Conservation (phyloP, 2,329 filamentous ascomycete species). For the Cercospora janseana region DNA sequence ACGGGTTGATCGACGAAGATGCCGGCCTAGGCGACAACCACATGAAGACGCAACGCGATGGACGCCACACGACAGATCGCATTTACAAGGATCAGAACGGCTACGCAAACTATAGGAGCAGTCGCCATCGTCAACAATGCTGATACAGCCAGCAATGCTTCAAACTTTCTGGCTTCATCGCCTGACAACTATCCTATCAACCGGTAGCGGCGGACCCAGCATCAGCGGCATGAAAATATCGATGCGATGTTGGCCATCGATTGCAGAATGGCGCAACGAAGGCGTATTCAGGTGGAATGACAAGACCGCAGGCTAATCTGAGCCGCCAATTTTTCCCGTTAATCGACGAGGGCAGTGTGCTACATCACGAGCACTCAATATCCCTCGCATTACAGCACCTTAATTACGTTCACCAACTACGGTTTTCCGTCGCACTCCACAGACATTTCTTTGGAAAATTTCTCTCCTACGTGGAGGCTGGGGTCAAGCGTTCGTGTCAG, state of each 20-base stretch:
- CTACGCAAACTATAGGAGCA: no score
- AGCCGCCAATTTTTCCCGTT: constrained; percentile 3
- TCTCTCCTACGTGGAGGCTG: not conserved
- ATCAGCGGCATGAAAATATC: not conserved
- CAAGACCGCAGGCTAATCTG: constrained; percentile 15
- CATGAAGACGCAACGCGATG: no score
- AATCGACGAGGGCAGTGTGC: not conserved
- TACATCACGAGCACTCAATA: constrained; percentile 18
- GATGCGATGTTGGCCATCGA: constrained; percentile 16
- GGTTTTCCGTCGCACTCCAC: constrained; percentile 20
- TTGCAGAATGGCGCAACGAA: constrained; percentile 16
- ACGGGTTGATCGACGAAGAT: no score
- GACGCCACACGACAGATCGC: no score
- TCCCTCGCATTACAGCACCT: constrained; percentile 20
- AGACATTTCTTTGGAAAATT: constrained; percentile 10
- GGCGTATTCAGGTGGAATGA: constrained; percentile 13
- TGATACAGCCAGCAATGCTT: no score
- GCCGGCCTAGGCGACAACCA: no score
- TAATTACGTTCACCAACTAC: constrained; percentile 26
- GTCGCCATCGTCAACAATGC: no score
- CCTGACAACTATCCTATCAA: not conserved
- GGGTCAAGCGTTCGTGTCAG: constrained; percentile 1
- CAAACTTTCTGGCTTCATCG: not conserved
- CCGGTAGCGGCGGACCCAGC: not conserved
- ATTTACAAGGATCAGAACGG: no score